Base-by-base conservation (phyloP, 805 yeast genomes). In the Yamadazyma paraphyllophila region DNA sequence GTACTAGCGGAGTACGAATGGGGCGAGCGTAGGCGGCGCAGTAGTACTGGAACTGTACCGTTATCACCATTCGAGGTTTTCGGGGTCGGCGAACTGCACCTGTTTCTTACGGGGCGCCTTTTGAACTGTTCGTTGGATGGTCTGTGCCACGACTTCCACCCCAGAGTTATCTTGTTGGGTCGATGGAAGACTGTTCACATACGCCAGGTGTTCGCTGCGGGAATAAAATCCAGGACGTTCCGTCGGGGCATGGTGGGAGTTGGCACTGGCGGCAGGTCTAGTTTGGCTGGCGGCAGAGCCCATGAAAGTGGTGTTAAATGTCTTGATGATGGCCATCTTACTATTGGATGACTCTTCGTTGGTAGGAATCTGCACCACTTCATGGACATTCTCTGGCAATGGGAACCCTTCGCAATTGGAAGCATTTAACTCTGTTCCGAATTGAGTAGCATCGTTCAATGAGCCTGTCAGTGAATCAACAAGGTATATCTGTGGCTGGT, bases 341-440 rank as follows among this genome's bases (percentile, higher is more conserved):
- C 52, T 47, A 14, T 47, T 46, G 9, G n/a, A 25, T 1, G 44
- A 15, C 11, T 61, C 65, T 7, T 60, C 64, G 43, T 71, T 69
- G 35, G 76, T 70, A 14, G 86, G 86, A 13, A 82, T 80, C 31
- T 80, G 80, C 4, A 82, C 85, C 14, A 78, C 65, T 55, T 82
- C 86, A 46, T 77, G 74, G 1, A 68, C 66, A 44, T 71, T 74
- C 46, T 76, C 81, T 0, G 88, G 89, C 13, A 82, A 59, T 10
- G 83, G 82, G 39, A 83, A 76, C 7, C 84, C 86, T 49, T 75
- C 78, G 47, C 84, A 73, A 54, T 81, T 82, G 31, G 77, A 71
- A 0, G 87, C 74, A 57, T 83, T 83, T 46, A 83, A 68, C 58
- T 82, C 87, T 1, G 88, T 83, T 2, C 86, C 89, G 61, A 78